Percentiles rank a stretch among this genome's conserved stretches.
Conservation (phyloP, 2,329 filamentous ascomycete species). For the Coleophoma crateriformis region DNA sequence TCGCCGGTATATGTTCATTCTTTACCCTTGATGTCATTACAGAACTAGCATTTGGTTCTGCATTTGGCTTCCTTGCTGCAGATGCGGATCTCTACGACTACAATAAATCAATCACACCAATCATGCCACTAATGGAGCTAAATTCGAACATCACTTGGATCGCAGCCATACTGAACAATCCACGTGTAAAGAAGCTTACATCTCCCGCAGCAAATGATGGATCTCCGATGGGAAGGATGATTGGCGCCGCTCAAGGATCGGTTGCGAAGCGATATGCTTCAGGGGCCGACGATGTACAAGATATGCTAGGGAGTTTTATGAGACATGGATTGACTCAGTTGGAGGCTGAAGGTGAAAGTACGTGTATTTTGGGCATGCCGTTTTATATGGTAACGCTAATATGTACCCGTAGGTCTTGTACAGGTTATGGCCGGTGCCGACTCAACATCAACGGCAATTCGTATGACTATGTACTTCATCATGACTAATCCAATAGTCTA, state of each 20-base stretch:
- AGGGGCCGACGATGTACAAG: slow-evolving; percentile 19
- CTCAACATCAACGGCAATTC: slow-evolving; percentile 48
- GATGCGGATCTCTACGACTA: neutral
- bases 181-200: neutral
- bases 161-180: neutral
- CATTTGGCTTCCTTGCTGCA: neutral
- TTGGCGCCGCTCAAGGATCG: neutral
- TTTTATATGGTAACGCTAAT: too few relatives aligned
- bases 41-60: neutral
- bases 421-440: slow-evolving; percentile 47
- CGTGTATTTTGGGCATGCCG: too few relatives aligned
- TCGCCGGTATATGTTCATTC: neutral
- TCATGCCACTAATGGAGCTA: neutral
- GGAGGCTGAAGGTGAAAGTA: slow-evolving; percentile 1
- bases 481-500: slow-evolving; percentile 42
- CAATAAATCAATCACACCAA: neutral
- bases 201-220: neutral
- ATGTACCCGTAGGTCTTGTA: neutral
- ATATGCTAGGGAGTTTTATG: slow-evolving; percentile 48
- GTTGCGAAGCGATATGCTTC: neutral
- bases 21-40: neutral
- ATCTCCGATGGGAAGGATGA: too few relatives aligned
- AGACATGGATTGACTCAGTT: slow-evolving; percentile 26
- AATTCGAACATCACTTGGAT: neutral
- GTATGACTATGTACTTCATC: slow-evolving; percentile 45